Evolutionary conservation across 2,329 filamentous ascomycete species (phyloP).

Genomic region (Fusarium sp.): DNA sequence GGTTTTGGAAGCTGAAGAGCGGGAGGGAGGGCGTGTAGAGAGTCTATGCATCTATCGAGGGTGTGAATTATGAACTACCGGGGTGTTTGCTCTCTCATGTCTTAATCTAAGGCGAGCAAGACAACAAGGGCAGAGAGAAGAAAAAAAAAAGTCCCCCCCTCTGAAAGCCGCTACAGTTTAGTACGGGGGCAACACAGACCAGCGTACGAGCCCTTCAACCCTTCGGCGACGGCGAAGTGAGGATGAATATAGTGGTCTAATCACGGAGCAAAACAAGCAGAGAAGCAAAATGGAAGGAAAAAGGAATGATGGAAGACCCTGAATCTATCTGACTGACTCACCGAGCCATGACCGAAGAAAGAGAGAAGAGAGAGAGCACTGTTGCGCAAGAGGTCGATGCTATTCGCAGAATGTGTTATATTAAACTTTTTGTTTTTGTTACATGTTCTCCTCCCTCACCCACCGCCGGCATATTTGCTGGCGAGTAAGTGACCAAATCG

Average conservation of each 20-base stretch:
- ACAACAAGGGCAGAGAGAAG: not conserved
- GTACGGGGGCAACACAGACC: conserved; percentile 44
- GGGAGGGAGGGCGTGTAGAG: conserved; percentile 30
- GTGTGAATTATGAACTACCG: conserved; percentile 23
- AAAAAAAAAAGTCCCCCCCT: not conserved
- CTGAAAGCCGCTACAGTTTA: conserved; percentile 16
- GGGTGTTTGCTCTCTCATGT: conserved; percentile 2
- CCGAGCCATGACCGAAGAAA: conserved; percentile 6
- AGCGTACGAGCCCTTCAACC: conserved; percentile 41
- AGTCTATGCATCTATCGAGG: conserved; percentile 27
- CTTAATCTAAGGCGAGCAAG: conserved; percentile 34
- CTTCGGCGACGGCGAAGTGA: conserved; percentile 45
- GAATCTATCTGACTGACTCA: conserved; percentile 31
- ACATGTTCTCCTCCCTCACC: not conserved
- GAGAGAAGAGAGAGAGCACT: not conserved
- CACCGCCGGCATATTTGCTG: conserved; percentile 18
- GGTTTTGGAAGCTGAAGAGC: conserved; percentile 36
- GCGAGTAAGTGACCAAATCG: conserved; percentile 1
- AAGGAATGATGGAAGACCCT: conserved; percentile 13
- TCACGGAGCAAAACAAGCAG: not conserved
- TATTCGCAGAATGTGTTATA: conserved; percentile 6
- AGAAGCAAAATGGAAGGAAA: not conserved
- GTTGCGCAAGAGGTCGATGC: conserved; percentile 11
- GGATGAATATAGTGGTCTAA: conserved; percentile 23
- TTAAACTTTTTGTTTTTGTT: not conserved